Evolutionary conservation across 345 rosid species (phyloP), one percentile per base, ranked within the genome.

Genomic region (Boechera retrofracta): DNA sequence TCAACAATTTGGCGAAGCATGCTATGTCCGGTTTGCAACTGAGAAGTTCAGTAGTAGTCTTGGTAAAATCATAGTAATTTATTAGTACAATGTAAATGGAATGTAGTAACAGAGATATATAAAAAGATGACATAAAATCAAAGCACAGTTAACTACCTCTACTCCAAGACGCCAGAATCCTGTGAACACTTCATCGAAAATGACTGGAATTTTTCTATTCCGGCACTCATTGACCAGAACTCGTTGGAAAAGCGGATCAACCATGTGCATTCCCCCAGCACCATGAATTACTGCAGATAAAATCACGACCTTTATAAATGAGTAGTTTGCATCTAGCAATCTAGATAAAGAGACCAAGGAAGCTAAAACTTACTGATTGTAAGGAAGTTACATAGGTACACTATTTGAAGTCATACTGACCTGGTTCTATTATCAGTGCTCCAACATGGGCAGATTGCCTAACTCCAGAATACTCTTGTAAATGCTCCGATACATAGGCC

Each of bases 151-250:
- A 24, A 69, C 81, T 69, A 95, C 99, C 98, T 95, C 99, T 18
- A 70, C 86, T 71, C 99, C 99, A 62, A 95, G 85, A 57, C 98
- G 97, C 99, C 99, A 95, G 79, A 90, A 94, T 49, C 98, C 99
- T 1, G 98, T 86, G 80, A 92, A 95, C 67, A 95, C 98, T 81
- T 95, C 99, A 86, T 95, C 99, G 66, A 91, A 91, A 69, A 95
- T 89, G 24, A 92, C 87, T 62, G 99, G 99, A 76, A 95, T 92
- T 56, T 86, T 89, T 62, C 74, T 81, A 11, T 61, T 80, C 57
- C 82, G 96, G 66, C 97, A 91, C 81, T 91, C 96, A n/a, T 80
- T 85, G 72, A 95, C 89, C 65, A 95, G 93, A 72, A 86, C 82
- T 72, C 93, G 82, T 80, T 95, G 99, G 78, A 89, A 95, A 69